phyloP scores from a whole-genome alignment of 306 rosid genomes.

The Luffa acutangula region DNA sequence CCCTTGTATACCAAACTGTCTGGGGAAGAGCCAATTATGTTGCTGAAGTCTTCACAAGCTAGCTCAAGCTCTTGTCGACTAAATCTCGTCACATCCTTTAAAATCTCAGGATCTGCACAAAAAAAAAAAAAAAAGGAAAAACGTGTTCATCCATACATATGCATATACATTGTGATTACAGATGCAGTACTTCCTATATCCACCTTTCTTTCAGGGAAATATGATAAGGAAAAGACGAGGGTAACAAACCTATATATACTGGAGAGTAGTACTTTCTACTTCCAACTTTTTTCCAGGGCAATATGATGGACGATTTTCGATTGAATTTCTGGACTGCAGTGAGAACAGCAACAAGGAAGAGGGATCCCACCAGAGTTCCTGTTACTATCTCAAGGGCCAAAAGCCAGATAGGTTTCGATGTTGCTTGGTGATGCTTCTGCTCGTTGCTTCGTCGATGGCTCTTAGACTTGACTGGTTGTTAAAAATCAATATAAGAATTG shows the following conservation, averaged over 20 bases:
- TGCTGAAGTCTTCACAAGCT: conserved; percentile 98
- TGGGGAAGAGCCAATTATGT: conserved; percentile 92
- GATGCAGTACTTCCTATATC: conserved; percentile 43
- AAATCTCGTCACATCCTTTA: conserved; percentile 67
- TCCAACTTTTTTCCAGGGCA: conserved; percentile 83
- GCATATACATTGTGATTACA: conserved; percentile 19
- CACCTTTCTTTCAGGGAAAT: conserved; percentile 67
- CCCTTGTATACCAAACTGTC: conserved; percentile 98
- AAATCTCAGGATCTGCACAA: conserved; percentile 59
- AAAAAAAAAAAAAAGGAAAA: conserved; percentile 10
- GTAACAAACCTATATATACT: conserved; percentile 50
- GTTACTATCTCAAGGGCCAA: conserved; percentile 80
- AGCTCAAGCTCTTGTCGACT: conserved; percentile 93
- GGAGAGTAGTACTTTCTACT: conserved; percentile 55
- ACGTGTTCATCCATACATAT: not conserved
- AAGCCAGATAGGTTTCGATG: conserved; percentile 82
- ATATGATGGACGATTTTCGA: conserved; percentile 64
- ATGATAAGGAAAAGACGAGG: conserved; percentile 20
- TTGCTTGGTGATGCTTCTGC: conserved; percentile 35
- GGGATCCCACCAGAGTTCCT: conserved; percentile 74
- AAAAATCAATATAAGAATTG: conserved; percentile 5
- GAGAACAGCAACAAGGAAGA: conserved; percentile 58
- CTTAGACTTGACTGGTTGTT: conserved; percentile 44
- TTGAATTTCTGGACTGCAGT: conserved; percentile 60
- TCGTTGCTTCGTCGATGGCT: conserved; percentile 32